Conservation (phyloP, 352 stramenopile species). For the Phytophthora fragariae region DNA sequence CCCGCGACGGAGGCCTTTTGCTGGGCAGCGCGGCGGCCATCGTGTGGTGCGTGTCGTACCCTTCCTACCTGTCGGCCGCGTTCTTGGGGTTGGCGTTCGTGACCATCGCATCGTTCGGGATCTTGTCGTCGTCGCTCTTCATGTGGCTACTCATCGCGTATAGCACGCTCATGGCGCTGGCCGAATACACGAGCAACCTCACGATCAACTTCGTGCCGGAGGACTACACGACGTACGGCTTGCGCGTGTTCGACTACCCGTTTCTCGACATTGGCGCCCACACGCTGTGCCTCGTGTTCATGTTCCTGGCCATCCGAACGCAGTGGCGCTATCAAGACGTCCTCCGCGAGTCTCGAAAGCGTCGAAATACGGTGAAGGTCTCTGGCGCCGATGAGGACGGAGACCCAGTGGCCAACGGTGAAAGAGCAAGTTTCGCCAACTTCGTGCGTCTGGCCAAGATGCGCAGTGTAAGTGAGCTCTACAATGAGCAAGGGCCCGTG, state of each 20-base stretch:
- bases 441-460: conserved; percentile 59
- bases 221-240: conserved; percentile 66
- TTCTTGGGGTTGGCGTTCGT: conserved; percentile 75
- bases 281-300: conserved; percentile 78
- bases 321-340: conserved; percentile 80
- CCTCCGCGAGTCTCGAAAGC: conserved; percentile 50
- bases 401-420: conserved; percentile 18
- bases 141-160: conserved; percentile 77
- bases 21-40: conserved; percentile 73
- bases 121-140: conserved; percentile 56
- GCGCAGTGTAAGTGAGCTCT: conserved; percentile 45
- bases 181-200: conserved; percentile 77
- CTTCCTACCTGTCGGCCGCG: conserved; percentile 75
- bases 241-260: conserved; percentile 77
- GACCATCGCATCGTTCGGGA: conserved; percentile 71
- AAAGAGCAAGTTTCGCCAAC: conserved; percentile 44
- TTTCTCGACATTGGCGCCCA: conserved; percentile 81
- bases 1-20: conserved; percentile 72
- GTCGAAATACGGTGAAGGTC: conserved; percentile 31
- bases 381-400: conserved; percentile 17
- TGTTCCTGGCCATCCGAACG: conserved; percentile 83
- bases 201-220: conserved; percentile 55
- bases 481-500: neutral
- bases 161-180: conserved; percentile 57
- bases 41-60: conserved; percentile 84